A percentile compares a stretch with the other conserved stretches of the same genome.
Evolutionary conservation across 768 basidiomycete genomes (phyloP).

Genomic region (Suillus occidentalis): DNA sequence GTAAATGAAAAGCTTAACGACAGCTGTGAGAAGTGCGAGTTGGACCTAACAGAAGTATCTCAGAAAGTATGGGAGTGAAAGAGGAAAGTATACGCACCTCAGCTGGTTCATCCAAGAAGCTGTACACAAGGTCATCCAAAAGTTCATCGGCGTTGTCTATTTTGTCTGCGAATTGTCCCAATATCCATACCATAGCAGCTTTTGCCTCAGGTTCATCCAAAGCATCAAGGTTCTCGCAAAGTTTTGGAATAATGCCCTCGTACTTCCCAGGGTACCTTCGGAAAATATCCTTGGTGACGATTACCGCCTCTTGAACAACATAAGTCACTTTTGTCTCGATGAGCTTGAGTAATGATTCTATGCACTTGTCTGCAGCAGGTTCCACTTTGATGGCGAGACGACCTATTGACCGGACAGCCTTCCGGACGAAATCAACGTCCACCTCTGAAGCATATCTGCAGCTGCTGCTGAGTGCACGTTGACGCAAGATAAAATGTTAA

Average conservation of each 20-base stretch:
- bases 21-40: slow-evolving; percentile 88
- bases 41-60: slow-evolving; percentile 65
- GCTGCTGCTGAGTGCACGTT: neutral
- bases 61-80: neutral
- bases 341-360: slow-evolving; percentile 78
- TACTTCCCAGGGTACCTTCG: slow-evolving; percentile 95
- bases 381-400: slow-evolving; percentile 98
- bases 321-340: slow-evolving; percentile 94
- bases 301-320: slow-evolving; percentile 95
- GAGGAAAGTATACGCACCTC: slow-evolving; percentile 57
- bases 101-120: slow-evolving; percentile 89
- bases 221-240: slow-evolving; percentile 90
- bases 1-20: slow-evolving; percentile 95
- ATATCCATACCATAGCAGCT: slow-evolving; percentile 96
- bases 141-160: slow-evolving; percentile 97
- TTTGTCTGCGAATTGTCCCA: slow-evolving; percentile 93
- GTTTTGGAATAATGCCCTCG: slow-evolving; percentile 90
- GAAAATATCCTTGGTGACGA: slow-evolving; percentile 98
- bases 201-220: slow-evolving; percentile 97
- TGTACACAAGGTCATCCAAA: slow-evolving; percentile 86
- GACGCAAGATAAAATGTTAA: neutral
- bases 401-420: slow-evolving; percentile 96
- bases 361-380: slow-evolving; percentile 85
- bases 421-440: slow-evolving; percentile 96
- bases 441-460: slow-evolving; percentile 95